Percentiles rank a stretch among this genome's conserved stretches.
These are phyloP conservation scores for Termitomyces sp. DNA, from an alignment of 768 basidiomycete genomes.

Conservation along the genomic window DNA sequence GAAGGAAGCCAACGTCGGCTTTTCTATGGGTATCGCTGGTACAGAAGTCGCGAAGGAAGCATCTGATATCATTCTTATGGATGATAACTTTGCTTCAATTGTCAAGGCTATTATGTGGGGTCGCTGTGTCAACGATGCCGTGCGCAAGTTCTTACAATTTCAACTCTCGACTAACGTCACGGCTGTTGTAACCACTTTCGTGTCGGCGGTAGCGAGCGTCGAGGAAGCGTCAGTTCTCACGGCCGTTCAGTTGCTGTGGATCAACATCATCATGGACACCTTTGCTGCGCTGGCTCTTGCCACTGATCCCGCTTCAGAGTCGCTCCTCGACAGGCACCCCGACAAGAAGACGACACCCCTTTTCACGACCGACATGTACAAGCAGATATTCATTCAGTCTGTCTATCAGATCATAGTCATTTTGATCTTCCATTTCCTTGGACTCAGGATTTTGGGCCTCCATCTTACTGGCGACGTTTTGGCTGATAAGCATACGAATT, in stretches of 20 bases:
- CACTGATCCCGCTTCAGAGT: conserved; percentile 87
- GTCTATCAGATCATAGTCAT: conserved; percentile 81
- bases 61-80: conserved; percentile 98
- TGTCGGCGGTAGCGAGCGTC: conserved; percentile 80
- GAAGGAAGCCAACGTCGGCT: conserved; percentile 94
- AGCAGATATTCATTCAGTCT: conserved; percentile 91
- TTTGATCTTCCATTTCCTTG: conserved; percentile 88
- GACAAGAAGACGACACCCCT: conserved; percentile 87
- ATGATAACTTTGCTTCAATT: conserved; percentile 94
- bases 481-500: conserved; percentile 34
- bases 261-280: conserved; percentile 98
- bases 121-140: conserved; percentile 96
- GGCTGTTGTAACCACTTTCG: conserved; percentile 91
- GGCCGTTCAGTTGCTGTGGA: conserved; percentile 97
- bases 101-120: conserved; percentile 99
- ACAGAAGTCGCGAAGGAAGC: conserved; percentile 99
- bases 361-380: conserved; percentile 94
- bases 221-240: conserved; percentile 84
- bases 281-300: conserved; percentile 98
- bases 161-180: conserved; percentile 94
- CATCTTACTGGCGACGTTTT: conserved; percentile 30
- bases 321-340: conserved; percentile 84
- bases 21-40: conserved; percentile 95
- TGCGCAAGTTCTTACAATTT: conserved; percentile 97
- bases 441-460: conserved; percentile 66